Conservation (phyloP, 108 stramenopile genomes). For the Skeletonema tropicum region DNA sequence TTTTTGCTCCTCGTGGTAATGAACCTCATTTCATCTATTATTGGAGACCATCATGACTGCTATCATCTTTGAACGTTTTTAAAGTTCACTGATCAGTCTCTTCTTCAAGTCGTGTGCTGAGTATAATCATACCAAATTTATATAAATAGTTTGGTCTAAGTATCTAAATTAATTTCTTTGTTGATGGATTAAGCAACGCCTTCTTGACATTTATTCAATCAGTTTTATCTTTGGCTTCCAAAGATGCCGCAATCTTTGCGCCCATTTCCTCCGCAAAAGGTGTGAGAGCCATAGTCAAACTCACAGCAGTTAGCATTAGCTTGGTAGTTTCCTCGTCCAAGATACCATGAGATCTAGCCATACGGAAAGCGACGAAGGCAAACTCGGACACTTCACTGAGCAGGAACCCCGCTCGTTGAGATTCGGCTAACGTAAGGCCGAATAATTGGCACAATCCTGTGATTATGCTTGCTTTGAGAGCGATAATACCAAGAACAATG, state of each 20-base stretch:
- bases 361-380: conserved; percentile 93
- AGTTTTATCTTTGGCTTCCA: conserved; percentile 30
- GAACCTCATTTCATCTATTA: neutral
- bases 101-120: neutral
- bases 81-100: neutral
- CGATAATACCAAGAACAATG: conserved; percentile 77
- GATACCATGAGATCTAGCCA: conserved; percentile 87
- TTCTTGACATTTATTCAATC: neutral
- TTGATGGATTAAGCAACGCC: neutral
- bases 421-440: conserved; percentile 68
- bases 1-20: neutral
- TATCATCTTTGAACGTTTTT: neutral
- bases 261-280: conserved; percentile 80
- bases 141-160: conserved; percentile 1
- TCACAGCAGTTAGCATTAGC: conserved; percentile 88
- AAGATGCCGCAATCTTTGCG: conserved; percentile 24
- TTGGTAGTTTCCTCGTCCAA: conserved; percentile 73
- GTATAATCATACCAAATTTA: neutral
- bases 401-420: conserved; percentile 85
- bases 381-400: conserved; percentile 93
- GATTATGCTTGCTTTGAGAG: conserved; percentile 79
- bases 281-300: conserved; percentile 93
- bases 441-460: conserved; percentile 58
- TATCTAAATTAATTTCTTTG: conserved; percentile 7
- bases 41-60: neutral